phyloP scores from a whole-genome alignment of 441 rosid species.

The Erodium texanum region DNA sequence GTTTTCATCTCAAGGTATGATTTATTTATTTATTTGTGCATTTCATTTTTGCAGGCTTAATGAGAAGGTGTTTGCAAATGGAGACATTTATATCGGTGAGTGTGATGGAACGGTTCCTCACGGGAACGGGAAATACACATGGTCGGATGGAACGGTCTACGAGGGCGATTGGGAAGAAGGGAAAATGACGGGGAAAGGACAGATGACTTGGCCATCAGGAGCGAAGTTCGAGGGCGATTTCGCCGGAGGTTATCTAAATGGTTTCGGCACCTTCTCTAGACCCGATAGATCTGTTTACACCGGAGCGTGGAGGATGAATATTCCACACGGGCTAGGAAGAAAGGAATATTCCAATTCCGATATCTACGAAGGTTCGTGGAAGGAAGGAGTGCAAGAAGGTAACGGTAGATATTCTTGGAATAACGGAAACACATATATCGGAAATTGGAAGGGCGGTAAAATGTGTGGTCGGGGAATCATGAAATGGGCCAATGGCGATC shows the following conservation, averaged over 20 bases:
- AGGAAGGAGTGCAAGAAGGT: constrained; percentile 34
- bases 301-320: constrained; percentile 87
- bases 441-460: constrained; percentile 76
- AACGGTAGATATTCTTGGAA: constrained; percentile 44
- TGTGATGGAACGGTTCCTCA: constrained; percentile 52
- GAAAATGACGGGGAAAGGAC: constrained; percentile 72
- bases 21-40: neutral
- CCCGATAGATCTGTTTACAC: constrained; percentile 54
- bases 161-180: constrained; percentile 94
- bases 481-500: constrained; percentile 84
- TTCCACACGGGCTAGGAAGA: constrained; percentile 68
- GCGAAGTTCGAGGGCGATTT: constrained; percentile 76
- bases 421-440: constrained; percentile 29
- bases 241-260: constrained; percentile 79
- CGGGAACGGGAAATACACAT: constrained; percentile 30
- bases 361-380: constrained; percentile 81
- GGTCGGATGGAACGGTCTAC: constrained; percentile 37
- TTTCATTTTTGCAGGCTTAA: constrained; percentile 34
- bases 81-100: constrained; percentile 62
- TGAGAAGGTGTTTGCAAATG: constrained; percentile 44
- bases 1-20: no score
- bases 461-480: constrained; percentile 86
- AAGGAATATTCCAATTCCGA: constrained; percentile 68
- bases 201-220: constrained; percentile 57
- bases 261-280: constrained; percentile 49